Conservation (phyloP, 2,329 filamentous ascomycete species). For the Lasiodiplodia hormozganensis region DNA sequence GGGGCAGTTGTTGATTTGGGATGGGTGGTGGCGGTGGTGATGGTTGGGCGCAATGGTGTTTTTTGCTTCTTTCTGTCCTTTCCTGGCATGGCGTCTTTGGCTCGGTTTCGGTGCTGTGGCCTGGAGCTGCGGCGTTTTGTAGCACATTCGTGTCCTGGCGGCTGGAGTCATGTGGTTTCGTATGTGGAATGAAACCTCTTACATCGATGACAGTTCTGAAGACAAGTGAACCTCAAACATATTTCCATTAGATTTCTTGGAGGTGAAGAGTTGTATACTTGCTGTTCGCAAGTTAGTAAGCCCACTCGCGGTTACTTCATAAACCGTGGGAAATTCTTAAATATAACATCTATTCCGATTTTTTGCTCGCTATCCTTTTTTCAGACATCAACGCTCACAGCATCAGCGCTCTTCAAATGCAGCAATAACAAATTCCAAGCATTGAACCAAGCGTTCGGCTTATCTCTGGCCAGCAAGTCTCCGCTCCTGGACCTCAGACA, state of each 20-base stretch:
- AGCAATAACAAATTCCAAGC: not conserved
- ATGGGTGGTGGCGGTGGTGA: not conserved
- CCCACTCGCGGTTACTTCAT: not conserved
- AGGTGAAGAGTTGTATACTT: not conserved
- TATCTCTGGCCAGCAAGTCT: conserved; percentile 75
- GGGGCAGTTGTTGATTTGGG: conserved; percentile 1
- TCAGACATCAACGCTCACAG: conserved; percentile 19
- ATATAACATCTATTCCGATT: not conserved
- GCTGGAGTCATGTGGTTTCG: not conserved
- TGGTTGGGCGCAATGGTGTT: not conserved
- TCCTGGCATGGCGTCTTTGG: not conserved
- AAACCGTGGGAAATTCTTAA: not conserved
- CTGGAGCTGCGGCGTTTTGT: not conserved
- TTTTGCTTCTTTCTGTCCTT: not conserved
- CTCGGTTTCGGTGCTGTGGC: not conserved
- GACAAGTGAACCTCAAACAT: not conserved
- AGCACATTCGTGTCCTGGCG: not conserved
- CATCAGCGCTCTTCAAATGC: conserved; percentile 16
- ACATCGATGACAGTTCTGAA: not conserved
- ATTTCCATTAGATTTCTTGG: not conserved
- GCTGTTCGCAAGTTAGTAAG: not conserved
- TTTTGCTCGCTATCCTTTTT: conserved; percentile 21
- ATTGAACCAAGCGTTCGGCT: not conserved
- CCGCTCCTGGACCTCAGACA: conserved; percentile 91
- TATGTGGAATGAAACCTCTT: not conserved